Conservation (phyloP, 306 rosid species). For the Quercus parvula region DNA sequence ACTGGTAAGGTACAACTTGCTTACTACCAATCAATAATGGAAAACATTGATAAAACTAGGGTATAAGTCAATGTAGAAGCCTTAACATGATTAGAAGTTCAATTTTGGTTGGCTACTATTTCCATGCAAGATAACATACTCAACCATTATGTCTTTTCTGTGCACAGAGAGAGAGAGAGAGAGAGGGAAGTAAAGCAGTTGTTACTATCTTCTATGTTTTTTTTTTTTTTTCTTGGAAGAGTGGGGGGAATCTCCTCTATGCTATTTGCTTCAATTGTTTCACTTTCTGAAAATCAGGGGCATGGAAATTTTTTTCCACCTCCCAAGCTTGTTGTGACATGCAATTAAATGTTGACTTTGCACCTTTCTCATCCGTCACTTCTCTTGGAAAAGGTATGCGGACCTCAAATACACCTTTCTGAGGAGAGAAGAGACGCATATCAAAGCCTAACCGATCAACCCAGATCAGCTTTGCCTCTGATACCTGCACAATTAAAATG, state of each 20-base stretch:
- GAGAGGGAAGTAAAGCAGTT: not conserved
- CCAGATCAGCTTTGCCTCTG: slow-evolving; percentile 92
- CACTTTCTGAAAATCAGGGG: slow-evolving; percentile 63
- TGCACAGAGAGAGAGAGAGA: not conserved
- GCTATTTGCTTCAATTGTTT: slow-evolving; percentile 59
- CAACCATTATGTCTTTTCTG: not conserved
- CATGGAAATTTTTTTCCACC: slow-evolving; percentile 70
- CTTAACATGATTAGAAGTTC: not conserved
- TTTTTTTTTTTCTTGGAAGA: not conserved
- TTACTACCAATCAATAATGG: too few species aligned
- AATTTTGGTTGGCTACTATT: not conserved
- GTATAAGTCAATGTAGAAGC: not conserved
- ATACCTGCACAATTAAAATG: slow-evolving; percentile 40
- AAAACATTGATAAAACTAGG: not conserved
- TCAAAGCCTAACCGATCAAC: slow-evolving; percentile 85
- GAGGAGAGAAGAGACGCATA: slow-evolving; percentile 62
- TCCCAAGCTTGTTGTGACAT: slow-evolving; percentile 98
- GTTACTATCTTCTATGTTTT: slow-evolving; percentile 5
- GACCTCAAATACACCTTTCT: slow-evolving; percentile 57
- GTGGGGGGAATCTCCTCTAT: not conserved
- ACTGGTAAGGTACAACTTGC: too few species aligned
- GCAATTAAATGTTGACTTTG: slow-evolving; percentile 79
- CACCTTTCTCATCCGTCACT: slow-evolving; percentile 81
- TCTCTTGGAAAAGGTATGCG: slow-evolving; percentile 89
- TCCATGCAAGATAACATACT: not conserved